Evolutionary conservation across 164 flowering plant genomes (phyloP).

Genomic region (Sedum album): DNA sequence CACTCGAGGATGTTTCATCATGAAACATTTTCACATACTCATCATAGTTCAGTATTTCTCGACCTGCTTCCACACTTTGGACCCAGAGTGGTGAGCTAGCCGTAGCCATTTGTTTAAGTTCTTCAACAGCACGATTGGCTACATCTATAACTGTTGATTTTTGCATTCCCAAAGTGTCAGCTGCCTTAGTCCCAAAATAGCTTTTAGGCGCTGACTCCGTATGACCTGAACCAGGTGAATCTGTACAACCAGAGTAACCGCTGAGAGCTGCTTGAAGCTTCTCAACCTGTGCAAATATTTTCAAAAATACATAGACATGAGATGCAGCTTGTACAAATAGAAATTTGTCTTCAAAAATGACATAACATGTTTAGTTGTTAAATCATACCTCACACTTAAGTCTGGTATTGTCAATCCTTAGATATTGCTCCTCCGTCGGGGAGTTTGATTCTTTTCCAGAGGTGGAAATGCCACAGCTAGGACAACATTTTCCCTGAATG

Average conservation of each 20-base stretch:
- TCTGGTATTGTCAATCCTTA: slow-evolving; percentile 73
- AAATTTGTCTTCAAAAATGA: background rate
- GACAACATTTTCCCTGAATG: slow-evolving; percentile 57
- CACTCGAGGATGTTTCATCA: slow-evolving; percentile 21
- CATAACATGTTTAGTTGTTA: background rate
- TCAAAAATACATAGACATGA: background rate
- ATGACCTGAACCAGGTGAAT: slow-evolving; percentile 55
- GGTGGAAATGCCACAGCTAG: slow-evolving; percentile 76
- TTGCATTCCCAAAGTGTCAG: slow-evolving; percentile 68
- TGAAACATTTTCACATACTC: slow-evolving; percentile 61
- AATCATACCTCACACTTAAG: slow-evolving; percentile 77
- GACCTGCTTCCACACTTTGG: slow-evolving; percentile 74
- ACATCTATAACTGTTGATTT: slow-evolving; percentile 59
- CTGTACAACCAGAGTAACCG: slow-evolving; percentile 26
- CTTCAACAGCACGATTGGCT: slow-evolving; percentile 52
- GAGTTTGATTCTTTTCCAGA: slow-evolving; percentile 36
- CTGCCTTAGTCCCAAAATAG: slow-evolving; percentile 46
- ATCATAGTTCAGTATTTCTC: slow-evolving; percentile 93
- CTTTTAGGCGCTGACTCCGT: slow-evolving; percentile 53
- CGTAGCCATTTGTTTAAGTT: slow-evolving; percentile 72
- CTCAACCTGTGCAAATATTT: slow-evolving; percentile 39
- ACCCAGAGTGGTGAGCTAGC: slow-evolving; percentile 79
- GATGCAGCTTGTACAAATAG: no score
- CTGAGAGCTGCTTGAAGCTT: slow-evolving; percentile 47
- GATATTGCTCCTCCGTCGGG: slow-evolving; percentile 67